Evolutionary conservation across 106 monocot genomes (phyloP).

Genomic region (Alisma plantagoaquatica): DNA sequence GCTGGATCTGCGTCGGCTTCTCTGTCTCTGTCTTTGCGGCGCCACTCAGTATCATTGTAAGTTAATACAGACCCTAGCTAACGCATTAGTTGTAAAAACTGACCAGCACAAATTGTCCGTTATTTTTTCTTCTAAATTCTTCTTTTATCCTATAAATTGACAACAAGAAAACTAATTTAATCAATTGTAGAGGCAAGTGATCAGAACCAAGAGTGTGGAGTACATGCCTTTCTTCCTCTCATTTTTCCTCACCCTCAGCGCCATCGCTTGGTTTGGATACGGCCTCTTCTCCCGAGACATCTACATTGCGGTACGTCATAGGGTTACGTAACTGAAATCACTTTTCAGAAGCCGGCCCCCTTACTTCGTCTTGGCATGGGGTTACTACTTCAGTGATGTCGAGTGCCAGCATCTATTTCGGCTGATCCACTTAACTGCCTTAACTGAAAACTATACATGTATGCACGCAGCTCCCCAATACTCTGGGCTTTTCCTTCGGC

Average conservation of each 20-base stretch:
- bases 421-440: not conserved
- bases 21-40: slow-evolving; percentile 12
- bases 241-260: no score
- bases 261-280: slow-evolving; percentile 54
- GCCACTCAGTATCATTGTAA: slow-evolving; percentile 15
- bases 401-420: no score
- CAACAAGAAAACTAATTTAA: slow-evolving; percentile 54
- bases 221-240: no score
- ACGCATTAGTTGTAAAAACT: no score
- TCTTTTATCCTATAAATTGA: no score
- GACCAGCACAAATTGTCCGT: slow-evolving; percentile 52
- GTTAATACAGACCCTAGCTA: no score
- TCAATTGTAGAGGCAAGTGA: slow-evolving; percentile 61
- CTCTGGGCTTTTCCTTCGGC: slow-evolving; percentile 45
- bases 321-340: no score
- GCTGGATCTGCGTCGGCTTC: slow-evolving; percentile 8
- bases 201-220: slow-evolving; percentile 47
- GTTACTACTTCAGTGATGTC: no score
- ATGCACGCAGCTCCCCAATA: slow-evolving; percentile 46
- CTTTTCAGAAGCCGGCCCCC: no score
- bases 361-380: no score
- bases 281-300: slow-evolving; percentile 39
- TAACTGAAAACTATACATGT: no score
- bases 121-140: no score
- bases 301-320: slow-evolving; percentile 32